Evolutionary conservation across 805 yeast genomes (phyloP), one percentile per base, ranked within the genome.

Genomic region (Myxozyma neglecta): DNA sequence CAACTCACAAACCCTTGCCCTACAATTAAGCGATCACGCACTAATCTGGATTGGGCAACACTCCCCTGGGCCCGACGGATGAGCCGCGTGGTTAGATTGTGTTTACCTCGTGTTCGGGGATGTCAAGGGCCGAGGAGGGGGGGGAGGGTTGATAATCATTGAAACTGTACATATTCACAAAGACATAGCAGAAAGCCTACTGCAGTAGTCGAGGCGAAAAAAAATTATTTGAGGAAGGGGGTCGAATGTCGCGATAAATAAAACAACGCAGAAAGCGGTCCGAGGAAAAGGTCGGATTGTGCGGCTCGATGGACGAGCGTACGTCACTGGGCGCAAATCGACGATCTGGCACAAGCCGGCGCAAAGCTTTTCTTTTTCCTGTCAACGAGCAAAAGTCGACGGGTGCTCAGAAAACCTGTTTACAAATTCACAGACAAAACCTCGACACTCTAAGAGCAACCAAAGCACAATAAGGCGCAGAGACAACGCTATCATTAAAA

Each of bases 301-400:
- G 55, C 55, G 55, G 55, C 55, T 51, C 55, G 32, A 24, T 40
- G 55, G 55, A 51, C 55, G 55, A 51, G 55, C 55, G 46, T 40
- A 51, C 55, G 55, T 51, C 55, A 51, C 49, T 6, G 13, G 16
- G 11, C 37, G 18, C 40, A 18, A n/a, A 10, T 9, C n/a, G 55
- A 24, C 55, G 46, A 51, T 51, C 55, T 29, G 49, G 24, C 49
- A 34, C 24, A 14, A 11, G 49, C 29, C 49, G 20, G 35, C 35
- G 11, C 35, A 9, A 20, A 32, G 20, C 43, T 39, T 39, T 14
- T 39, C 43, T 39, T 39, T 39, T 39, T n/a, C 5, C 29, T 24
- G 29, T 24, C 29, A 24, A 24, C 29, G 29, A 24, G 5, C 29
- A 24, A 24, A 24, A 24, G 29, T n/a, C 43, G 43, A 24, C 29